Base-by-base conservation (phyloP, 2,329 filamentous ascomycete genomes). In the Xylariaceae sp. region DNA sequence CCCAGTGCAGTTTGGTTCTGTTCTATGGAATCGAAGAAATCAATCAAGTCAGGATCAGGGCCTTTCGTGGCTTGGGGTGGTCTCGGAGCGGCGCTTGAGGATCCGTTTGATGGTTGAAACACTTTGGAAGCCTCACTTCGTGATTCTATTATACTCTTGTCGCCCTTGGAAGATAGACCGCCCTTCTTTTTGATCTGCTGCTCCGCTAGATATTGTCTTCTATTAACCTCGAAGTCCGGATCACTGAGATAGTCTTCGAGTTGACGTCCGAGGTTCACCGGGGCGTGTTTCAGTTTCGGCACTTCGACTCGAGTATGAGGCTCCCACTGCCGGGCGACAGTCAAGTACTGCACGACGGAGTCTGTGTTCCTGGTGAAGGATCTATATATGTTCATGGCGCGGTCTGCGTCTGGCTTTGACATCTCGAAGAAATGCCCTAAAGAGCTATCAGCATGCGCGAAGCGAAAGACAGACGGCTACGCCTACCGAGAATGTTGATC, bases 361-460 rank as follows among this genome's bases (percentile, higher is more conserved):
- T 97, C 91, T 6, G 94, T 99, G 68, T 96, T 91, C 62, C 83
- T 87, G 14, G 90, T 90, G 64, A 99, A 99, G 14, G 80, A 87
- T 65, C 91, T 89, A 71, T 99, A 99, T 54, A 99, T 92, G 53
- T 84, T 80, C 71, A 99, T 83, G 49, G 94, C 90, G 55, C 91
- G 82, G 68, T 96, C 90, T 51, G 94, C 95, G 69, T 99, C 94
- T 22, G 89, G 80, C 63, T 89, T 89, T 44, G 94, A 96, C 87
- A 99, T 92, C 72, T 99, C 94, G 62, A 99, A 99, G 70, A 97
- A 99, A 69, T 95, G 89, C 61, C 94, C 90, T 95, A 55, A n/a
- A 18, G 47, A 31, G 19, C 39, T 10, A 55, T 65, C 42, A 66
- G 62, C 42, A 35, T 50, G 35, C 12, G 14, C 22, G 17, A 17